phyloP scores from a whole-genome alignment of 345 rosid species.

The Populus nigra region DNA sequence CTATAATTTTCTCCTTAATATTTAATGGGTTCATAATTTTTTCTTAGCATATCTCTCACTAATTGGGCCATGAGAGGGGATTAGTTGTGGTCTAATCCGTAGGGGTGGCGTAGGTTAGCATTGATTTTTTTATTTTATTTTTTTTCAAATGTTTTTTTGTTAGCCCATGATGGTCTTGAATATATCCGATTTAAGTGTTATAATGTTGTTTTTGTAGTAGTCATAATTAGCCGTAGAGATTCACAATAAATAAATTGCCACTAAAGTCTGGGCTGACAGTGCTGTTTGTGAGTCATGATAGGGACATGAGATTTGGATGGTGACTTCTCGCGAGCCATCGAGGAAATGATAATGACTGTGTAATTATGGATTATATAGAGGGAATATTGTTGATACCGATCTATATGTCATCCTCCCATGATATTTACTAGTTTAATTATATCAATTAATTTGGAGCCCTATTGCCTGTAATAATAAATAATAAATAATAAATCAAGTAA shows the following conservation, averaged over 20 bases:
- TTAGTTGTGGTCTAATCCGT: neutral
- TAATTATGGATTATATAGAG: no score
- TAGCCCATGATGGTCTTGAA: neutral
- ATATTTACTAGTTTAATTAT: no score
- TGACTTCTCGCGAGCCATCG: neutral
- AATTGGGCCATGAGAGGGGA: no score
- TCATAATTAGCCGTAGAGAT: neutral
- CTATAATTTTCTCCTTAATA: no score
- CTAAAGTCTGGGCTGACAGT: neutral
- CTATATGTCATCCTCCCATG: no score
- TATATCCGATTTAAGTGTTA: neutral
- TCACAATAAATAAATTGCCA: neutral
- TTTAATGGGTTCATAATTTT: no score
- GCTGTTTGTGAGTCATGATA: neutral
- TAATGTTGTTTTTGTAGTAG: neutral
- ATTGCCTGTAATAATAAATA: no score
- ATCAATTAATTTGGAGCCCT: no score
- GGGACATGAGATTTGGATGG: conserved; percentile 6
- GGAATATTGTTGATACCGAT: no score
- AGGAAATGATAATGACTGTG: neutral
- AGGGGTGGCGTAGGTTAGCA: neutral
- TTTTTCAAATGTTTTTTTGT: neutral
- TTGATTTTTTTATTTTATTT: neutral
- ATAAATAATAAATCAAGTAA: no score
- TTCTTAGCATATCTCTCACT: no score